These are phyloP conservation scores for Cercospora beticola DNA, from an alignment of 2,329 filamentous ascomycete genomes.

Conservation along the genomic window DNA sequence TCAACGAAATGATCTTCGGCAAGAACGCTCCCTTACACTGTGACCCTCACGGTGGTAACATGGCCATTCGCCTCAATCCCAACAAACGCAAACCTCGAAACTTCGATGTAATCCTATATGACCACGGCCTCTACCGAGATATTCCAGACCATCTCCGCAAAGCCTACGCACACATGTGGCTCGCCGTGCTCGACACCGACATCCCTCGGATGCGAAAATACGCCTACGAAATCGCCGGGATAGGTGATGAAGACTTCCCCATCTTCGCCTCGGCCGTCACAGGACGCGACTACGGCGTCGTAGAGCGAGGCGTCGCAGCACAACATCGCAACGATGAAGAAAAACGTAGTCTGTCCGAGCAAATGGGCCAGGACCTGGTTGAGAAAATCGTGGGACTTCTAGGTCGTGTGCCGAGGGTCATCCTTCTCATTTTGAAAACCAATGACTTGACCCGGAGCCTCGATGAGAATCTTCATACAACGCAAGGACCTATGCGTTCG, in stretches of 20 bases:
- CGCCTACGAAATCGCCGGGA: constrained; percentile 81
- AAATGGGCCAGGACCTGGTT: constrained; percentile 75
- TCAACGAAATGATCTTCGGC: constrained; percentile 99
- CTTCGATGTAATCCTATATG: constrained; percentile 94
- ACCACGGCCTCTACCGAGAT: constrained; percentile 93
- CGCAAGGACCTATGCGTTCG: constrained; percentile 59
- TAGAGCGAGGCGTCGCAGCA: constrained; percentile 58
- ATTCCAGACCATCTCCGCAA: constrained; percentile 76
- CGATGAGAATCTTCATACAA: constrained; percentile 83
- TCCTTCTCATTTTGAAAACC: constrained; percentile 93
- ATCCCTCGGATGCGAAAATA: constrained; percentile 83
- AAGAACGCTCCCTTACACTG: constrained; percentile 86
- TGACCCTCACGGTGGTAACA: constrained; percentile 94
- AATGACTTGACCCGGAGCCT: constrained; percentile 93
- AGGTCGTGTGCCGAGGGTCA: constrained; percentile 84
- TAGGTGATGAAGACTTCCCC: constrained; percentile 86
- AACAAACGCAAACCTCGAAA: constrained; percentile 61
- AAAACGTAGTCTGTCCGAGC: constrained; percentile 80
- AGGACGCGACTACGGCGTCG: constrained; percentile 80
- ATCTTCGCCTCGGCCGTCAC: constrained; percentile 96
- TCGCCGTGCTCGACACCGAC: constrained; percentile 89
- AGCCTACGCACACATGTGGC: constrained; percentile 95
- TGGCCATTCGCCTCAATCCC: constrained; percentile 80
- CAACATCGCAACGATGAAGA: constrained; percentile 68
- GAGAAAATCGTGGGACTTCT: constrained; percentile 85